Evolutionary conservation across 805 yeast genomes (phyloP).

Genomic region (Lachancea lanzarotensis): DNA sequence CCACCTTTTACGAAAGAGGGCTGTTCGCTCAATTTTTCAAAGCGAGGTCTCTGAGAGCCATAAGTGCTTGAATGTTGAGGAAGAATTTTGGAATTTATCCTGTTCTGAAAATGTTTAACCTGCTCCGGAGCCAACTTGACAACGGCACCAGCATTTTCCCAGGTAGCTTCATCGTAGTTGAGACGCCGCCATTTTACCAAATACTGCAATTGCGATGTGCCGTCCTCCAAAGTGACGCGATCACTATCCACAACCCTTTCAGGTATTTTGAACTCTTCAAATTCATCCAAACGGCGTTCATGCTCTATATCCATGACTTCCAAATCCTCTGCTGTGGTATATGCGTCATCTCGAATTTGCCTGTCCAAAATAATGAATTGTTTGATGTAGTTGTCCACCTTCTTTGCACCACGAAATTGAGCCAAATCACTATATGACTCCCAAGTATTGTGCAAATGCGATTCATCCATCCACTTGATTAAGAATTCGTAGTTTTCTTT

Average conservation of each 20-base stretch:
- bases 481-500: constrained; percentile 53
- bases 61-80: constrained; percentile 78
- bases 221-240: constrained; percentile 55
- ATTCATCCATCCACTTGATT: constrained; percentile 80
- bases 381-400: constrained; percentile 83
- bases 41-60: constrained; percentile 71
- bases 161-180: constrained; percentile 91
- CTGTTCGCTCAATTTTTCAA: constrained; percentile 79
- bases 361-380: constrained; percentile 66
- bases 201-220: constrained; percentile 65
- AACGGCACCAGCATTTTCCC: constrained; percentile 90
- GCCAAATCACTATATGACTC: constrained; percentile 52
- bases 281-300: constrained; percentile 77
- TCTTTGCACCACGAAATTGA: constrained; percentile 64
- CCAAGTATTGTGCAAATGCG: constrained; percentile 96
- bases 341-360: constrained; percentile 71
- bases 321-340: constrained; percentile 82
- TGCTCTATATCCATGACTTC: constrained; percentile 90
- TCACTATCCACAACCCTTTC: constrained; percentile 87
- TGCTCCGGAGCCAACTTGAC: constrained; percentile 78
- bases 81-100: constrained; percentile 75
- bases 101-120: constrained; percentile 73
- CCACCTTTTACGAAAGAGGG: constrained; percentile 89
- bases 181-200: constrained; percentile 90
- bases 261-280: constrained; percentile 74